phyloP scores from a whole-genome alignment of 2,329 filamentous ascomycete species.

The Colletotrichum godetiae region DNA sequence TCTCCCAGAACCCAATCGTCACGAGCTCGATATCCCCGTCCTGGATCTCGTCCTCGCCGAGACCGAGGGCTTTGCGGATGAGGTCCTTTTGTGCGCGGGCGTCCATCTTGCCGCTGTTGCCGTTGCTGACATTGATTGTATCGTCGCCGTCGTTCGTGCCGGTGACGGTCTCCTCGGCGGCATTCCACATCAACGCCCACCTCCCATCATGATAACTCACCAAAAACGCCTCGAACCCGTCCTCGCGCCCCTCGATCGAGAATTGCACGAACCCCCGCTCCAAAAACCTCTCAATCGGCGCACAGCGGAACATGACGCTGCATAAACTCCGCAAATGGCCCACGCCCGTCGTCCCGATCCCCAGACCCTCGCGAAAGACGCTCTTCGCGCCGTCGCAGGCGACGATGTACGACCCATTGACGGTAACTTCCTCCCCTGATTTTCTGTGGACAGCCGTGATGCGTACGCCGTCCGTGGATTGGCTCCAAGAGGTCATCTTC shows the following conservation, averaged over 20 bases:
- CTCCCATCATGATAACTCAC: conserved; percentile 40
- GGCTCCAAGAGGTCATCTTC: conserved; percentile 42
- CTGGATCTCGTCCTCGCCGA: neutral
- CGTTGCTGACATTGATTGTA: neutral
- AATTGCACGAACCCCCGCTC: conserved; percentile 47
- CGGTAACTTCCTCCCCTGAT: conserved; percentile 27
- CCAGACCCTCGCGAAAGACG: conserved; percentile 41
- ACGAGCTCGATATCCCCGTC: conserved; percentile 37
- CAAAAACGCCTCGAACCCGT: conserved; percentile 41
- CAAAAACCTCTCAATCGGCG: conserved; percentile 42
- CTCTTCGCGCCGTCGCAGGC: conserved; percentile 50
- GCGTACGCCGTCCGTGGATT: conserved; percentile 32
- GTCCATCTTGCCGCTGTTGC: neutral
- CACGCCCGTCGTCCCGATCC: conserved; percentile 42
- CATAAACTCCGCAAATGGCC: conserved; percentile 46
- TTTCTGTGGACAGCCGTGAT: neutral
- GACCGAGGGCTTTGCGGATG: conserved; percentile 6
- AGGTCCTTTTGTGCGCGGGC: conserved; percentile 1
- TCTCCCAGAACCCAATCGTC: conserved; percentile 38
- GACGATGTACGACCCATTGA: conserved; percentile 50
- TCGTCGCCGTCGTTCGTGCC: neutral
- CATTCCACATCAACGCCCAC: conserved; percentile 36
- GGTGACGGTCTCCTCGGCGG: neutral
- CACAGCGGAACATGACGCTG: conserved; percentile 49
- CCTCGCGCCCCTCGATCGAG: conserved; percentile 40